These are phyloP conservation scores for Endothia cerciana DNA, from an alignment of 2,329 filamentous ascomycete genomes.

Conservation along the genomic window DNA sequence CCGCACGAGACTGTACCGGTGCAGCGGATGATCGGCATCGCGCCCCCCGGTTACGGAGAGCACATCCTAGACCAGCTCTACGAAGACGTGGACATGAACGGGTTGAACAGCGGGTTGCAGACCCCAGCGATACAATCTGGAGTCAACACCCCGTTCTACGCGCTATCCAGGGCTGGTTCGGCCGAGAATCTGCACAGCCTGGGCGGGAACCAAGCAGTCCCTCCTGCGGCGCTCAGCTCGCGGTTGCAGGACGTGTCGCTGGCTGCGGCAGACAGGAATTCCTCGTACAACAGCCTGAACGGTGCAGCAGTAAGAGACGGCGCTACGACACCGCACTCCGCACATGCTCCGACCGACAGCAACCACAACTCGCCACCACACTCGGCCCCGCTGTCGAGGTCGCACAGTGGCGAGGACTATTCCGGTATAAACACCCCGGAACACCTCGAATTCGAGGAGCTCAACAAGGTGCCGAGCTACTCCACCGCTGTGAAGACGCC, in stretches of 20 bases:
- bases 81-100: constrained; percentile 79
- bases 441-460: constrained; percentile 63
- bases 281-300: constrained; percentile 46
- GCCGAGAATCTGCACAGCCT: constrained; percentile 75
- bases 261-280: constrained; percentile 50
- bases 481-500: constrained; percentile 72
- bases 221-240: constrained; percentile 62
- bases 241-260: constrained; percentile 72
- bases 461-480: constrained; percentile 79
- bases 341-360: constrained; percentile 40
- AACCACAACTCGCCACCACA: constrained; percentile 46
- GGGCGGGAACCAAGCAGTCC: constrained; percentile 49
- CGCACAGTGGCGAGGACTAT: constrained; percentile 55
- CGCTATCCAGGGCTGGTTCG: constrained; percentile 74
- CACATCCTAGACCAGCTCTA: constrained; percentile 91
- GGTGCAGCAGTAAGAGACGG: constrained; percentile 37
- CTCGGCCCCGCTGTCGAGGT: constrained; percentile 55
- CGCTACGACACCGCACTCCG: constrained; percentile 45
- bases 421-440: constrained; percentile 60
- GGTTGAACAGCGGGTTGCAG: constrained; percentile 60
- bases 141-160: constrained; percentile 80
- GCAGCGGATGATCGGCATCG: constrained; percentile 64
- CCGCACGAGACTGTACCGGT: constrained; percentile 54
- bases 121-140: constrained; percentile 73
- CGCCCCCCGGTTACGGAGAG: constrained; percentile 90